Evolutionary conservation across 768 basidiomycete species (phyloP).

Genomic region (Mrakia blollopis): DNA sequence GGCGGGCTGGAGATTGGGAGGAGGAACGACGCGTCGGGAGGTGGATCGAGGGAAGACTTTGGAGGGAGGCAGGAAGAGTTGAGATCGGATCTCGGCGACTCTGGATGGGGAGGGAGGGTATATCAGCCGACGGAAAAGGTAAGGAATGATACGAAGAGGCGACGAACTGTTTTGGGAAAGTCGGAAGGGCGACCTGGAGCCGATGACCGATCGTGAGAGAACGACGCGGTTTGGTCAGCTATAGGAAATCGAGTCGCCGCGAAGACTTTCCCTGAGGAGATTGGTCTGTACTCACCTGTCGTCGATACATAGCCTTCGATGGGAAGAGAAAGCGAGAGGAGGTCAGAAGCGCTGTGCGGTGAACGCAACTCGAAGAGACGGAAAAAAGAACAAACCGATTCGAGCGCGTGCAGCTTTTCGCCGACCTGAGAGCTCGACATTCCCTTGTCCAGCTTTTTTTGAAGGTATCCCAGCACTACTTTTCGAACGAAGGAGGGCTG

Average conservation of each 20-base stretch:
- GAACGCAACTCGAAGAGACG: not conserved
- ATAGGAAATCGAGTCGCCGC: no score
- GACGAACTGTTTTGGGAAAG: not conserved
- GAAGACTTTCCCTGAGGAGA: no score
- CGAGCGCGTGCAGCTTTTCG: not conserved
- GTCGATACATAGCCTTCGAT: not conserved
- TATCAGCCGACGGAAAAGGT: not conserved
- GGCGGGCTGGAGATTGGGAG: not conserved
- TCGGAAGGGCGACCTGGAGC: not conserved
- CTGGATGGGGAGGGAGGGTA: not conserved
- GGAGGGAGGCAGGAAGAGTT: conserved; percentile 1
- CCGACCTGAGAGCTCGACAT: not conserved
- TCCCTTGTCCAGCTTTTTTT: not conserved
- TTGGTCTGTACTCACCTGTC: not conserved
- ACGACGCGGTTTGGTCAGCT: not conserved
- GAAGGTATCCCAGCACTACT: not conserved
- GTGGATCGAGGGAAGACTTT: not conserved
- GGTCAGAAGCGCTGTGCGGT: not conserved
- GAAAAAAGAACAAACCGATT: not conserved
- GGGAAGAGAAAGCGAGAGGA: not conserved
- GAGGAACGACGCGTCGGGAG: not conserved
- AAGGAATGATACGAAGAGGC: not conserved
- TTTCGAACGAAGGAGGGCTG: not conserved
- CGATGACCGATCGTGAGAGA: not conserved
- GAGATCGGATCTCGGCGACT: not conserved